Evolutionary conservation across 768 basidiomycete species (phyloP).

Genomic region (Tremella yokohamensis): DNA sequence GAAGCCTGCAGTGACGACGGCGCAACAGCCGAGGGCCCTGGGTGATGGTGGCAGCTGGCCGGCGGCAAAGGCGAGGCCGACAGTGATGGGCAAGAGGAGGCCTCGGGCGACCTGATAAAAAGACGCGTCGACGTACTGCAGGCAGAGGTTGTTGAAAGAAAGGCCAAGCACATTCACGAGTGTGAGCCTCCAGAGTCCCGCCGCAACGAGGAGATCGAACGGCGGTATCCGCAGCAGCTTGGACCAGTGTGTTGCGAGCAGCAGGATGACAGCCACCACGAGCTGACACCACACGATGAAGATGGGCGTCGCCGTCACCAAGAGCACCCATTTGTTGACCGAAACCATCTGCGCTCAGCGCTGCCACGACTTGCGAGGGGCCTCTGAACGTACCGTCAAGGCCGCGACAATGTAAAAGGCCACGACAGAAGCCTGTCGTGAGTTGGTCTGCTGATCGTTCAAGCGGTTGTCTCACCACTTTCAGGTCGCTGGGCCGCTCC

Average conservation of each 20-base stretch:
- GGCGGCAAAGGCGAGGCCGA: slow-evolving; percentile 11
- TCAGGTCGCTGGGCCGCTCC: too few species aligned
- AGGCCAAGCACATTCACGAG: slow-evolving; percentile 67
- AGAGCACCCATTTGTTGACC: too few species aligned
- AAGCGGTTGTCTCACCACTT: too few species aligned
- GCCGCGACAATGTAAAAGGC: slow-evolving; percentile 74
- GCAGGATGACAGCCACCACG: too few species aligned
- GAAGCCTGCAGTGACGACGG: slow-evolving; percentile 11
- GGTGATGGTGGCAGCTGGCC: slow-evolving; percentile 12
- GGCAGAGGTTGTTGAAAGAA: slow-evolving; percentile 72
- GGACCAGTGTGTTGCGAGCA: too few species aligned
- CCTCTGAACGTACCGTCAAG: slow-evolving; percentile 41
- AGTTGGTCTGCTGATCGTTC: neutral
- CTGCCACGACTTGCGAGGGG: slow-evolving; percentile 57
- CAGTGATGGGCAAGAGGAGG: slow-evolving; percentile 18
- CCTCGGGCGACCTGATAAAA: slow-evolving; percentile 57
- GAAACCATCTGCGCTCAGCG: too few species aligned
- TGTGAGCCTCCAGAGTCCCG: slow-evolving; percentile 54
- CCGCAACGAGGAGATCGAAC: too few species aligned
- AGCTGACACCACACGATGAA: too few species aligned
- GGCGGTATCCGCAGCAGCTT: too few species aligned
- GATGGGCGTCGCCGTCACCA: too few species aligned
- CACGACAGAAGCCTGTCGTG: slow-evolving; percentile 63
- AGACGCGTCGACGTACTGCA: slow-evolving; percentile 71
- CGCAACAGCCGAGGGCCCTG: slow-evolving; percentile 10